A percentile compares a stretch with the other conserved stretches of the same genome.
phyloP scores from a whole-genome alignment of 139 green algal species.

The Deuterostichococcus epilithicus region DNA sequence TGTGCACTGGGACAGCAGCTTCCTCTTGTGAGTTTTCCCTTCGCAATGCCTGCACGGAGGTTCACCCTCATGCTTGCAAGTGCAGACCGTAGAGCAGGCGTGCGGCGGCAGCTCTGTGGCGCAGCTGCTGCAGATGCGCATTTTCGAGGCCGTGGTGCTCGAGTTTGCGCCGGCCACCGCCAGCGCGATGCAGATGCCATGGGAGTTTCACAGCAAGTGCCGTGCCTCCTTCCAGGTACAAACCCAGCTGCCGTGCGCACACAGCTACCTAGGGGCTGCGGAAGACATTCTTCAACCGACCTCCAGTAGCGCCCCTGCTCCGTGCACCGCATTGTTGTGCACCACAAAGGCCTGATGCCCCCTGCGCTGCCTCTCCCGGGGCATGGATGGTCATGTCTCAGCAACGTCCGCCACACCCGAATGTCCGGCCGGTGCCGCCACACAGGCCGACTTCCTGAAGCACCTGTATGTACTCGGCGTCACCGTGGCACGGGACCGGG shows the following conservation, averaged over 20 bases:
- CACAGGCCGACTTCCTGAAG: conserved; percentile 52
- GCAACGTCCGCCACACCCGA: no score
- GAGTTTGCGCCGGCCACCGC: conserved; percentile 77
- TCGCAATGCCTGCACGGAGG: neutral
- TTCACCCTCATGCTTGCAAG: neutral
- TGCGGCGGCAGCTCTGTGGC: neutral
- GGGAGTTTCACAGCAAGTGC: conserved; percentile 78
- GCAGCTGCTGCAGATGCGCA: conserved; percentile 23
- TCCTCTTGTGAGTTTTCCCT: neutral
- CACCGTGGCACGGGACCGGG: conserved; percentile 24
- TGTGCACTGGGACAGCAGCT: neutral
- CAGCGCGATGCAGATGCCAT: conserved; percentile 64
- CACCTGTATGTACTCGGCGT: conserved; percentile 58
- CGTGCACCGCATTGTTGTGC: no score
- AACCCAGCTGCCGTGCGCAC: neutral
- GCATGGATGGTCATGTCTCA: no score
- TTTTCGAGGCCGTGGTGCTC: conserved; percentile 58
- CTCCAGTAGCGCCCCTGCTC: no score
- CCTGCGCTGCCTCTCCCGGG: no score
- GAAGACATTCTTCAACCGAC: no score
- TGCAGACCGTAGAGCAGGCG: neutral
- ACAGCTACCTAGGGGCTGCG: neutral
- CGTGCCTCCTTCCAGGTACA: conserved; percentile 45
- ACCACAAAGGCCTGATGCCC: no score
- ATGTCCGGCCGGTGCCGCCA: no score